These are phyloP conservation scores for Aureobasidium sp. DNA, from an alignment of 2,329 filamentous ascomycete species.

Conservation along the genomic window DNA sequence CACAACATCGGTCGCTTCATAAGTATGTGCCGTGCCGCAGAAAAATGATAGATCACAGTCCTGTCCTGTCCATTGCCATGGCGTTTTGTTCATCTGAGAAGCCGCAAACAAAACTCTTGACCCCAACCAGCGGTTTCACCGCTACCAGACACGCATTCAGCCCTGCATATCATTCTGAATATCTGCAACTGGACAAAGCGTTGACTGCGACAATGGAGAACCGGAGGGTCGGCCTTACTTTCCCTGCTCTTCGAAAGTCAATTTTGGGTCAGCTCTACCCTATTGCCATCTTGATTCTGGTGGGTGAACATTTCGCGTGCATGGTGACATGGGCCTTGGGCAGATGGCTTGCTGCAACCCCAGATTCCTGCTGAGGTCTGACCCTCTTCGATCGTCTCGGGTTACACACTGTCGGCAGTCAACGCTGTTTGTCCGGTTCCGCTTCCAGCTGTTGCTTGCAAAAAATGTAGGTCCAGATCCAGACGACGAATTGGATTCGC, in stretches of 20 bases:
- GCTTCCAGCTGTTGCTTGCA: background rate
- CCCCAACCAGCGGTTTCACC: slow-evolving; percentile 11
- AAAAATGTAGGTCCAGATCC: background rate
- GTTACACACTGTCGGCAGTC: background rate
- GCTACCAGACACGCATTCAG: slow-evolving; percentile 6
- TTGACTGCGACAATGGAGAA: background rate
- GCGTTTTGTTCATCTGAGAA: background rate
- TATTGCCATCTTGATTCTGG: background rate
- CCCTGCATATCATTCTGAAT: slow-evolving; percentile 1
- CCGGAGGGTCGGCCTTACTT: slow-evolving; percentile 4
- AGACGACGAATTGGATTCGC: background rate
- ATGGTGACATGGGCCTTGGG: slow-evolving; percentile 1
- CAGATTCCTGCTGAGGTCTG: background rate
- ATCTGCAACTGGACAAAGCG: background rate
- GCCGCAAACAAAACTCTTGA: slow-evolving; percentile 1
- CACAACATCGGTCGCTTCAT: background rate
- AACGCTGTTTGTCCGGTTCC: background rate
- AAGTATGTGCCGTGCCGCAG: slow-evolving; percentile 10
- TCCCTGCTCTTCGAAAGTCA: background rate
- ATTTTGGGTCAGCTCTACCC: background rate
- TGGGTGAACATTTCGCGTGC: background rate
- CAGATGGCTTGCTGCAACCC: slow-evolving; percentile 6
- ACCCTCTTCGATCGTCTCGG: slow-evolving; percentile 6
- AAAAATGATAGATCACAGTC: slow-evolving; percentile 11
- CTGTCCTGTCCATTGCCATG: background rate